Evolutionary conservation across 352 stramenopile species (phyloP), one percentile per base, ranked within the genome.

Genomic region (Phytophthora ohioensis): DNA sequence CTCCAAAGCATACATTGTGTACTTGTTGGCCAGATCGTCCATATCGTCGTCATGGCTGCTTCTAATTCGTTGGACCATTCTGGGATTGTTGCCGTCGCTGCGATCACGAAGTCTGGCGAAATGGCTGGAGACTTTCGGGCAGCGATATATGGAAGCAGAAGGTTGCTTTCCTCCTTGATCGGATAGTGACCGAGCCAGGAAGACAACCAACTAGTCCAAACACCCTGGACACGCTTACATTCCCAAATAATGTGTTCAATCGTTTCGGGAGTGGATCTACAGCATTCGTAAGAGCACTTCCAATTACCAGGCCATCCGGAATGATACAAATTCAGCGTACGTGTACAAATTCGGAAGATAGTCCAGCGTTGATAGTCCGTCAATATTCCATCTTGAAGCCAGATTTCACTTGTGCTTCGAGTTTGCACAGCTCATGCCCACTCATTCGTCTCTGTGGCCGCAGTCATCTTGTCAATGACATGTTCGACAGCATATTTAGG

Each of bases 1-100:
- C 21, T 3, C 52, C 52, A 47, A 10, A 58, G 17, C 17, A 34
- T 58, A 15, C 52, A 58, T 12, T 58, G 52, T 9, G 52, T 58
- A 17, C n/a, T 47, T 27, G 52, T 58, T 9, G 34, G 47, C 52
- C 52, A 58, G 1, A 58, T 58, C 3, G 36, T 10, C 52, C 52
- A 58, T 10, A 58, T 17, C 4, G 47, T n/a, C 15, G 36, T 3
- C 52, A 47, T 47, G 13, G 47, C 47, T 55, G 5, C 45, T 7
- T n/a, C 21, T 1, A 8, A 21, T n/a, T 35, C 45, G 1, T 13
- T 6, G 36, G 17, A 15, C 45, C 45, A 52, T 12, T 52, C 17
- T 36, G 21, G 8, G 35, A 36, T 52, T 2, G 8, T 52, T 1
- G 4, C 4, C 17, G 21, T 3, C 0, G 45, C 17, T 4, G 10